phyloP scores from a whole-genome alignment of 441 rosid species.

The Adansonia gregorii region DNA sequence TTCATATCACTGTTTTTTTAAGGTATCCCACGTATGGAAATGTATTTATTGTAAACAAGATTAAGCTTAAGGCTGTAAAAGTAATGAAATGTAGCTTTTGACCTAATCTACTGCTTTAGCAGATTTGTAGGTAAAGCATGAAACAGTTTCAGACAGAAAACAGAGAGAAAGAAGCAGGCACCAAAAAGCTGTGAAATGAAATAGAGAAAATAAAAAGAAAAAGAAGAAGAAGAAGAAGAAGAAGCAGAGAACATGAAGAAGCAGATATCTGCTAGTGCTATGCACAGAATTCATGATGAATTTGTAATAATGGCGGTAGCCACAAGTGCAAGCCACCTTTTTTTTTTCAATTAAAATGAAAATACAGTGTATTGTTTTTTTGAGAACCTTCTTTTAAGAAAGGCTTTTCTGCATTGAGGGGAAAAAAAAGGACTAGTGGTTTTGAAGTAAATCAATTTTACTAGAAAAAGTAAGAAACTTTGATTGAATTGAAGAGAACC shows the following conservation, averaged over 20 bases:
- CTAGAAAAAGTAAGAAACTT: constrained; percentile 23
- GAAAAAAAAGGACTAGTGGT: constrained; percentile 24
- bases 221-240: background rate
- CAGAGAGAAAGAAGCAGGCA: constrained; percentile 26
- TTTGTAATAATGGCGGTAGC: constrained; percentile 31
- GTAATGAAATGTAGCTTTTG: constrained; percentile 30
- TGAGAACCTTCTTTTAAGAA: background rate
- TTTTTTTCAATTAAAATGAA: constrained; percentile 30
- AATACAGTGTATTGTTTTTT: constrained; percentile 22
- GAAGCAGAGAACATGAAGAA: background rate
- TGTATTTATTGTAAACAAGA: constrained; percentile 32
- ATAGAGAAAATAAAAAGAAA: background rate
- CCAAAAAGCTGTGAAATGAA: constrained; percentile 18
- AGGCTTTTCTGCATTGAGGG: constrained; percentile 14
- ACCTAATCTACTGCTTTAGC: constrained; percentile 27
- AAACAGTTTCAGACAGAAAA: constrained; percentile 27
- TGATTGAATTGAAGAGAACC: constrained; percentile 16
- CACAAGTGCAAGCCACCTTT: constrained; percentile 41
- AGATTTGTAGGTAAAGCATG: constrained; percentile 34
- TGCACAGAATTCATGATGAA: constrained; percentile 1
- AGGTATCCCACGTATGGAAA: constrained; percentile 2
- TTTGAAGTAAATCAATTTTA: constrained; percentile 20
- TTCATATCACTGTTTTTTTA: background rate
- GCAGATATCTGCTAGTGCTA: background rate
- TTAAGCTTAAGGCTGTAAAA: constrained; percentile 25